Evolutionary conservation across 2,329 filamentous ascomycete genomes (phyloP).

Genomic region (Colletotrichum somersetense): DNA sequence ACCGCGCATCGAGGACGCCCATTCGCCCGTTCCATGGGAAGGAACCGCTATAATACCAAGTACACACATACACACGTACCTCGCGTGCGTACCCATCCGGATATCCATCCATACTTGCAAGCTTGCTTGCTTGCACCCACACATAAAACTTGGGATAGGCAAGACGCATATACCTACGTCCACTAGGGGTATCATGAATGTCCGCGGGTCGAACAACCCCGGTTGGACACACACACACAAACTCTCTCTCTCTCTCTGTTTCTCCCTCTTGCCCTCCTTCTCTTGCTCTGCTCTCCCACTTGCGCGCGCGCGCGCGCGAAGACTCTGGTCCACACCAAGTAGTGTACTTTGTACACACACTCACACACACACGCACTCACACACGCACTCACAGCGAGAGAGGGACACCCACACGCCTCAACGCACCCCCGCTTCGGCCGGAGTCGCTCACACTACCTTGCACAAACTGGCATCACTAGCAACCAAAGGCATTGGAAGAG

Average conservation of each 20-base stretch:
- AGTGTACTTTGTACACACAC: not conserved
- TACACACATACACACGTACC: not conserved
- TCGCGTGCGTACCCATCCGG: not conserved
- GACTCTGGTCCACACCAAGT: not conserved
- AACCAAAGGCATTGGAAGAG: conserved; percentile 35
- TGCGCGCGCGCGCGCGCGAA: not conserved
- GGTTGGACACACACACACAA: conserved; percentile 22
- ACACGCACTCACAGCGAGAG: not conserved
- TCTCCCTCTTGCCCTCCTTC: conserved; percentile 6
- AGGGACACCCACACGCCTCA: conserved; percentile 12
- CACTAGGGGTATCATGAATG: conserved; percentile 11
- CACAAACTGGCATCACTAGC: conserved; percentile 40
- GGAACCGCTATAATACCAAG: not conserved
- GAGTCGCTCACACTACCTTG: conserved; percentile 39
- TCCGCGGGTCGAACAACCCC: conserved; percentile 30
- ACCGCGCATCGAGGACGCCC: conserved; percentile 11
- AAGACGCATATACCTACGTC: conserved; percentile 14
- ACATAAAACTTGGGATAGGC: conserved; percentile 11
- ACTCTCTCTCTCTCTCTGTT: not conserved
- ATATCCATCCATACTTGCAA: not conserved
- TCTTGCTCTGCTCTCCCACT: conserved; percentile 2
- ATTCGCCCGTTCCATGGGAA: not conserved
- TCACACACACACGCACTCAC: conserved; percentile 7
- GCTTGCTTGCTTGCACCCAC: not conserved
- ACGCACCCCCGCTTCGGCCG: conserved; percentile 42